phyloP scores from a whole-genome alignment of 257 asterid species.

The Fraxinus pennsylvanica region DNA sequence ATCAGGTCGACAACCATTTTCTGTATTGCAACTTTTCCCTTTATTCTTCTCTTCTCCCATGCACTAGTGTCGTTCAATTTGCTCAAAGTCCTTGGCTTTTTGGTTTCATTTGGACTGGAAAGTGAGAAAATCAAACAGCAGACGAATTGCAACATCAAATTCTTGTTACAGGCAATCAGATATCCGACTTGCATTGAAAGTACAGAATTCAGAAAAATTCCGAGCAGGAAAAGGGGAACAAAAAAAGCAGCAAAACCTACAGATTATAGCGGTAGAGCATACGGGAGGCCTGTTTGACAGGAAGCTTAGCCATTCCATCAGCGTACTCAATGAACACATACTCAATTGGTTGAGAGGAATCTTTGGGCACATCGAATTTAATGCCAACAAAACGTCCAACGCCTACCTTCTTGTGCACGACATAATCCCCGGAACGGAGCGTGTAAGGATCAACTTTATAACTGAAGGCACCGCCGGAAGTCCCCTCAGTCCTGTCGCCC shows the following conservation, averaged over 20 bases:
- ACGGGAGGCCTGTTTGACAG: conserved; percentile 81
- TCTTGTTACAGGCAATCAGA: neutral
- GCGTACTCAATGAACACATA: conserved; percentile 90
- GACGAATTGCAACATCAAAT: conserved; percentile 8
- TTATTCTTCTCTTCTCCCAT: conserved; percentile 93
- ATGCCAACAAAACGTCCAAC: conserved; percentile 77
- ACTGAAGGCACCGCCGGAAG: conserved; percentile 36
- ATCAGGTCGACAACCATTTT: conserved; percentile 96
- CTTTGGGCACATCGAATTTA: conserved; percentile 66
- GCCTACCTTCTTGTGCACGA: conserved; percentile 92
- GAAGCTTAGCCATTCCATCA: conserved; percentile 95
- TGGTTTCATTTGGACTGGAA: conserved; percentile 80
- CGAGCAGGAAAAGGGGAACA: neutral
- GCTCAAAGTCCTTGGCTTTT: conserved; percentile 78
- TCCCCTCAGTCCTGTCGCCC: conserved; percentile 42
- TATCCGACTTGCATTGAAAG: neutral
- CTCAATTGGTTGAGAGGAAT: conserved; percentile 61
- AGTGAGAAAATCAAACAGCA: conserved; percentile 23
- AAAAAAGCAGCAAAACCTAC: conserved; percentile 38
- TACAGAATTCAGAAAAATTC: neutral
- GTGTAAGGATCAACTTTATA: conserved; percentile 88
- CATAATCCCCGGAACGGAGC: conserved; percentile 79
- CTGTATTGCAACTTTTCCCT: conserved; percentile 98
- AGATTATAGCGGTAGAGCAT: conserved; percentile 90
- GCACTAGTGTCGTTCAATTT: conserved; percentile 79